These are phyloP conservation scores for Plasmodiophora brassicae DNA, from an alignment of 208 protist genomes.

Conservation along the genomic window DNA sequence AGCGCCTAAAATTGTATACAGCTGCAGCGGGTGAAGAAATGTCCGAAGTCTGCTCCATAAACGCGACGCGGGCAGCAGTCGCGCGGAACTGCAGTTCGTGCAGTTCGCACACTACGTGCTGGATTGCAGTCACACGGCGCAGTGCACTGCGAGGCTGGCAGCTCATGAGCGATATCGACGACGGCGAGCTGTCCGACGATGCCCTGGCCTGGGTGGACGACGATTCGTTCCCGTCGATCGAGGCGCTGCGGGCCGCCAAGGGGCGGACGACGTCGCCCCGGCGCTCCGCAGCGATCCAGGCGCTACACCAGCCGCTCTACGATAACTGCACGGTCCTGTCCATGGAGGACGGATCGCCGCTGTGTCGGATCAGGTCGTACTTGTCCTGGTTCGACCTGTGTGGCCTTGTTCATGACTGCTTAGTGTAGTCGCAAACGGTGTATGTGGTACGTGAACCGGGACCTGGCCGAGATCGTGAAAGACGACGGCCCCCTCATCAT, in stretches of 20 bases:
- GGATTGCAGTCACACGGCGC: too few species aligned
- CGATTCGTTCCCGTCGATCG: not conserved
- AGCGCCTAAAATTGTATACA: too few species aligned
- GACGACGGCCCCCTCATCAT: not conserved
- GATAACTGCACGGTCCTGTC: not conserved
- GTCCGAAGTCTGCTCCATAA: too few species aligned
- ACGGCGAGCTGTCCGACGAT: too few species aligned
- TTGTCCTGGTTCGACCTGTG: too few species aligned
- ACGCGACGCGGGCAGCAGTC: too few species aligned
- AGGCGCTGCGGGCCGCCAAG: not conserved
- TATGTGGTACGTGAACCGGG: not conserved
- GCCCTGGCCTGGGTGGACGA: not conserved
- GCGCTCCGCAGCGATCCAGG: not conserved
- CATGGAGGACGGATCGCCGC: not conserved
- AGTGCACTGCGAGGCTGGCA: too few species aligned
- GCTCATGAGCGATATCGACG: too few species aligned
- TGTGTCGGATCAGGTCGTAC: not conserved
- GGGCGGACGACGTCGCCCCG: not conserved
- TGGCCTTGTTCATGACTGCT: too few species aligned
- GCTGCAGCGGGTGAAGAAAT: too few species aligned
- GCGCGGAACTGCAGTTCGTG: too few species aligned
- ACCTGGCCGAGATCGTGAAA: not conserved
- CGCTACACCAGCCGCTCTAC: not conserved
- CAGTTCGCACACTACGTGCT: too few species aligned
- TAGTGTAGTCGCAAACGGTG: not conserved